Conservation (phyloP, 2,329 filamentous ascomycete species). For the Amesomyces nigricolor region DNA sequence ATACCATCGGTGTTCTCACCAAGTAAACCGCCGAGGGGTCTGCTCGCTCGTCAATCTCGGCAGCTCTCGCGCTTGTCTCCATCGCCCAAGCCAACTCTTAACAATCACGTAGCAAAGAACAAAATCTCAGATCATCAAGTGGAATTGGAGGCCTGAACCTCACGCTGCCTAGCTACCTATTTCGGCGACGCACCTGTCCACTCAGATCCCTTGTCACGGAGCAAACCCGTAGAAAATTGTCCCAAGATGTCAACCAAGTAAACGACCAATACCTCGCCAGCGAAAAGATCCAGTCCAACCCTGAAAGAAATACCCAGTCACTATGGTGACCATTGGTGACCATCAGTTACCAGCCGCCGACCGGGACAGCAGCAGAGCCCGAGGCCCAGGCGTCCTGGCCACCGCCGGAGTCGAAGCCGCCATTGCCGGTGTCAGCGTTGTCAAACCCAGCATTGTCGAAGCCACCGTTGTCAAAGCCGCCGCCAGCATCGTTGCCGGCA, state of each 20-base stretch:
- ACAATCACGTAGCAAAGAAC: neutral
- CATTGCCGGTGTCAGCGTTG: slow-evolving; percentile 9
- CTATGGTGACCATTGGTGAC: neutral
- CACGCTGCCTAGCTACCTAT: slow-evolving; percentile 4
- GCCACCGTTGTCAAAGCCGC: slow-evolving; percentile 6
- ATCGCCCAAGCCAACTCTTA: neutral
- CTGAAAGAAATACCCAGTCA: neutral
- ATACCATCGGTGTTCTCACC: slow-evolving; percentile 47
- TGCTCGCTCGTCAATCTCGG: neutral
- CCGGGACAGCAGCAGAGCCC: neutral
- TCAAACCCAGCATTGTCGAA: slow-evolving; percentile 14
- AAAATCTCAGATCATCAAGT: neutral
- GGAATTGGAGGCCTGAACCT: neutral
- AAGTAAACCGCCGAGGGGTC: slow-evolving; percentile 36
- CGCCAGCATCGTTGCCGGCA: slow-evolving; percentile 2
- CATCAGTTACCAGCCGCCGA: slow-evolving; percentile 11
- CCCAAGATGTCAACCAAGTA: slow-evolving; percentile 8
- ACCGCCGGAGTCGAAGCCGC: neutral
- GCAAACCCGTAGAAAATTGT: slow-evolving; percentile 7
- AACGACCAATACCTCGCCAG: neutral
- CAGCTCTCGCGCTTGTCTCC: neutral
- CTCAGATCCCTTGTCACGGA: neutral
- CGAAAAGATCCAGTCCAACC: slow-evolving; percentile 3
- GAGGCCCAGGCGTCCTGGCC: neutral
- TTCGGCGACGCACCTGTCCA: neutral